A percentile compares a stretch with the other conserved stretches of the same genome.
Evolutionary conservation across 371 early-diverging fungal species (phyloP).

Genomic region (Gilbertella persicaria): DNA sequence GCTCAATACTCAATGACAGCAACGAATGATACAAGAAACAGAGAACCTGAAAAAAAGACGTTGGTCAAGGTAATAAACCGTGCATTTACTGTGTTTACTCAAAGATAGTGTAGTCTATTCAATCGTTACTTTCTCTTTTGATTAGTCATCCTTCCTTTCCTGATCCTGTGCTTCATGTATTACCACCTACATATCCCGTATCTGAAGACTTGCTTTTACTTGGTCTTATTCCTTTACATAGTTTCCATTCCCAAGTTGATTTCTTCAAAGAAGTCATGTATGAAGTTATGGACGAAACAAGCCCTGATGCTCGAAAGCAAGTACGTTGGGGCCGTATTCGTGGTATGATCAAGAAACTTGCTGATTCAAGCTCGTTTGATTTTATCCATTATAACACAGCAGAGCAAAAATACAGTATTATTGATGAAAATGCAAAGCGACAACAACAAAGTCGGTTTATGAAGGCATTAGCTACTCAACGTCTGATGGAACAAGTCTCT

Average conservation of each 20-base stretch:
- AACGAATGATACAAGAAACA: constrained; percentile 17
- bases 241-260: constrained; percentile 42
- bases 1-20: constrained; percentile 38
- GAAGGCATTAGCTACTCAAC: constrained; percentile 66
- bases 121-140: constrained; percentile 33
- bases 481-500: constrained; percentile 64
- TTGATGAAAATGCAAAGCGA: constrained; percentile 63
- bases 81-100: background rate
- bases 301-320: constrained; percentile 34
- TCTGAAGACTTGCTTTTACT: constrained; percentile 43
- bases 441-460: constrained; percentile 58
- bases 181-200: constrained; percentile 42
- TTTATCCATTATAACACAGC: constrained; percentile 52
- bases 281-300: constrained; percentile 17
- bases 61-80: constrained; percentile 24
- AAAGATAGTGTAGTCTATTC: constrained; percentile 37
- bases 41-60: constrained; percentile 24
- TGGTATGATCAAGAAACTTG: constrained; percentile 37
- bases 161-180: constrained; percentile 37
- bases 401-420: constrained; percentile 53
- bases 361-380: constrained; percentile 45
- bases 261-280: constrained; percentile 43
- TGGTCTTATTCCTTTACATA: constrained; percentile 32
- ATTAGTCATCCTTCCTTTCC: constrained; percentile 42
- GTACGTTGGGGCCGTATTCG: constrained; percentile 51